phyloP scores from a whole-genome alignment of 305 asterid genomes.

The Ajuga reptans region DNA sequence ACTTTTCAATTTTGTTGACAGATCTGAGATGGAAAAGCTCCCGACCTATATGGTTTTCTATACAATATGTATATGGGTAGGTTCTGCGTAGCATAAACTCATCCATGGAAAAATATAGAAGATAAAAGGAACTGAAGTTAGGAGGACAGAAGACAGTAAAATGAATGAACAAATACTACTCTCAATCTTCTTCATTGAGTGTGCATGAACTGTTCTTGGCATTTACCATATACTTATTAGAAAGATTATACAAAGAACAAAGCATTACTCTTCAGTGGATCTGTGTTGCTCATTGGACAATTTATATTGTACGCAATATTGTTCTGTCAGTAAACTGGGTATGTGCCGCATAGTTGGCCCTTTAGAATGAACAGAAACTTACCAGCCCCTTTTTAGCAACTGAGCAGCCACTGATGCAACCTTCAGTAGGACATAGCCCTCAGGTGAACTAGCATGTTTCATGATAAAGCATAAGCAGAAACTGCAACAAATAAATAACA shows the following conservation, averaged over 20 bases:
- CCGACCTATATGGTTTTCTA: background rate
- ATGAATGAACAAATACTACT: background rate
- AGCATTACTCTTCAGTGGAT: background rate
- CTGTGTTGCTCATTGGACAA: background rate
- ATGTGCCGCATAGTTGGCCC: conserved; percentile 16
- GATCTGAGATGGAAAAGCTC: background rate
- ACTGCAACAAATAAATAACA: conserved; percentile 42
- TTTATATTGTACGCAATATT: background rate
- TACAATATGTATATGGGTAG: background rate
- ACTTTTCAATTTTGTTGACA: background rate
- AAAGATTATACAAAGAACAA: conserved; percentile 8
- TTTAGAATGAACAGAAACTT: conserved; percentile 31
- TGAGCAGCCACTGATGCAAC: conserved; percentile 91
- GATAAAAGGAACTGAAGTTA: background rate
- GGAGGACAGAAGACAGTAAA: background rate
- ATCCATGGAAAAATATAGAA: background rate
- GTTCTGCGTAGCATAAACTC: background rate
- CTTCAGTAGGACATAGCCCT: conserved; percentile 74
- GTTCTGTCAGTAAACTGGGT: conserved; percentile 8
- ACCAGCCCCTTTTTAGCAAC: conserved; percentile 93
- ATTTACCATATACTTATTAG: background rate
- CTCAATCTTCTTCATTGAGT: background rate
- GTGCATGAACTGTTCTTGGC: background rate
- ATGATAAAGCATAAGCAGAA: conserved; percentile 64
- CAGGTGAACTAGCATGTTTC: conserved; percentile 64